These are phyloP conservation scores for Vitis hybrid DNA, from an alignment of 177 flowering plant species.

Conservation along the genomic window DNA sequence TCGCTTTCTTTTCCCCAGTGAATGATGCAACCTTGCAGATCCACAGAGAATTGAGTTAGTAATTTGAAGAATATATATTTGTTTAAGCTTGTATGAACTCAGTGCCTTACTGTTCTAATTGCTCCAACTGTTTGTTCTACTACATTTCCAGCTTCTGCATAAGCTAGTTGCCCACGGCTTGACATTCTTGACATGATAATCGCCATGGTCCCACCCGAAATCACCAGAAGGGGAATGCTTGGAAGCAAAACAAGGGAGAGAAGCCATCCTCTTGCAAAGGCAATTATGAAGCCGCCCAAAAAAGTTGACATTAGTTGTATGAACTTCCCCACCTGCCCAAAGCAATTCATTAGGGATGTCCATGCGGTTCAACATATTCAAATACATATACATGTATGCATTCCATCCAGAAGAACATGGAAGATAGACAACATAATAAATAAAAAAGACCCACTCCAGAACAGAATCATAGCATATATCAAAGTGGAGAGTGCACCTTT, in stretches of 20 bases:
- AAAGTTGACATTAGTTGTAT: constrained; percentile 52
- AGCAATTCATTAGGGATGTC: background rate
- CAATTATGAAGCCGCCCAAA: constrained; percentile 59
- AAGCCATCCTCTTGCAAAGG: constrained; percentile 65
- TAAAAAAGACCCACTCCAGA: background rate
- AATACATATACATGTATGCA: background rate
- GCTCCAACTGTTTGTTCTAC: constrained; percentile 75
- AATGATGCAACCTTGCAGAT: constrained; percentile 64
- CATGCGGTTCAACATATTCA: too few relatives aligned
- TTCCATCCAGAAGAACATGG: background rate
- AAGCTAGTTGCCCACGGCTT: constrained; percentile 55
- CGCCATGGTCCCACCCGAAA: constrained; percentile 46
- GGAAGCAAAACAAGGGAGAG: constrained; percentile 54
- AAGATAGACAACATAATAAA: background rate
- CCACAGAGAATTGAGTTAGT: background rate
- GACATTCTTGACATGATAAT: constrained; percentile 51
- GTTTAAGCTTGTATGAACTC: background rate
- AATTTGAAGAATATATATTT: background rate
- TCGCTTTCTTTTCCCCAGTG: constrained; percentile 70
- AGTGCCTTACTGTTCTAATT: constrained; percentile 63
- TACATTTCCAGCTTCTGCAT: constrained; percentile 68
- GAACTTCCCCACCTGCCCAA: constrained; percentile 35
- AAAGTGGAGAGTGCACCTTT: constrained; percentile 33
- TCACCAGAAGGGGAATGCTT: constrained; percentile 48
- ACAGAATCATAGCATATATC: too few relatives aligned